Percentiles rank a stretch among this genome's conserved stretches.
Conservation (phyloP, 805 yeast genomes). For the Sporopachydermia lactativora region DNA sequence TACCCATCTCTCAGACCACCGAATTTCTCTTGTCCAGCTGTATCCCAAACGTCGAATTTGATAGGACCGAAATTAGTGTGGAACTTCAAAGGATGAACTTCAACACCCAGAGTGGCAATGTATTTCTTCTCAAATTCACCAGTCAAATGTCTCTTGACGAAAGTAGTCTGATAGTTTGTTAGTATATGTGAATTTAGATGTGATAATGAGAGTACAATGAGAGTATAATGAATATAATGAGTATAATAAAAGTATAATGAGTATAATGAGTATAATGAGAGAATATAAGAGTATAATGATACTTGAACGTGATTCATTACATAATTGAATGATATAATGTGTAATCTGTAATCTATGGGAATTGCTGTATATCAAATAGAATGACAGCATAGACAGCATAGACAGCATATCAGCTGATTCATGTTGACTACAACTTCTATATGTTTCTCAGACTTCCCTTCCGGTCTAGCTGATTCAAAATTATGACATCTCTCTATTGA, state of each 20-base stretch:
- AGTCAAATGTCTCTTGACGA: constrained; percentile 98
- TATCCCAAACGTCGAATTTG: constrained; percentile 99
- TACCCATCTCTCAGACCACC: constrained; percentile 99
- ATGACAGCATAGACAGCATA: too few relatives aligned
- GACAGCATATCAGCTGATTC: too few relatives aligned
- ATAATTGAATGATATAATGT: too few relatives aligned
- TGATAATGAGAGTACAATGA: constrained; percentile 2
- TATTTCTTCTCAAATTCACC: constrained; percentile 99
- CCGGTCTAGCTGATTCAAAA: too few relatives aligned
- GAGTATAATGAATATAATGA: not conserved
- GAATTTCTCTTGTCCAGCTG: constrained; percentile 99
- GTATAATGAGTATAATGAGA: too few relatives aligned
- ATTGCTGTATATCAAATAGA: too few relatives aligned
- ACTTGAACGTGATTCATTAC: not conserved
- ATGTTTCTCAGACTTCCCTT: too few relatives aligned
- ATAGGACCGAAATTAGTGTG: constrained; percentile 98
- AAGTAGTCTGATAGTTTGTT: constrained; percentile 55
- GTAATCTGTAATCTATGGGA: too few relatives aligned
- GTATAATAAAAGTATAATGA: too few relatives aligned
- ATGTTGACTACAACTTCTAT: too few relatives aligned
- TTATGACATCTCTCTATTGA: too few relatives aligned
- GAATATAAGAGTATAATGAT: not conserved
- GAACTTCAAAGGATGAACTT: constrained; percentile 96
- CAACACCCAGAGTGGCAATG: constrained; percentile 98
- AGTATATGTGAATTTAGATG: constrained; percentile 5